phyloP scores from a whole-genome alignment of 2,329 filamentous ascomycete species.

The Hypoxylon sp. region DNA sequence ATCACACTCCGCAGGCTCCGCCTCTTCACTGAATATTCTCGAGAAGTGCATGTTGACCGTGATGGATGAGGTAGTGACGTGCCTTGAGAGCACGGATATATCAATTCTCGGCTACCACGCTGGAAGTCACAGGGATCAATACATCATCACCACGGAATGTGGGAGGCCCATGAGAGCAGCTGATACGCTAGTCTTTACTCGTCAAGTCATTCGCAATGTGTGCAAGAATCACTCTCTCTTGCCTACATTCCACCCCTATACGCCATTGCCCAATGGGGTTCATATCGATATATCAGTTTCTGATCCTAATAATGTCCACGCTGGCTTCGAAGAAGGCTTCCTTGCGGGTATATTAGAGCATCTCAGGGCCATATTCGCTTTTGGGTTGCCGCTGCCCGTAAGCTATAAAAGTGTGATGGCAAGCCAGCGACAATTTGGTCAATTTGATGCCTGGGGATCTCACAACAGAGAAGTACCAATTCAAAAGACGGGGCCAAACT shows the following conservation, averaged over 20 bases:
- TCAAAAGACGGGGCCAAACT: not conserved
- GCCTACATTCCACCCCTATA: not conserved
- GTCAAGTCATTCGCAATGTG: not conserved
- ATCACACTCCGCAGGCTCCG: not conserved
- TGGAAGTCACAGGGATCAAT: not conserved
- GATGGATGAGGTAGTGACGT: not conserved
- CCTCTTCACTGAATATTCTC: not conserved
- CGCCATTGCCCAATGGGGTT: not conserved
- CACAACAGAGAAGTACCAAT: not conserved
- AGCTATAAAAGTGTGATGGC: not conserved
- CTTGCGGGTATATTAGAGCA: not conserved
- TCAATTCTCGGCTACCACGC: not conserved
- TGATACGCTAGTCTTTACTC: not conserved
- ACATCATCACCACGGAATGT: not conserved
- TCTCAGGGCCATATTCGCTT: not conserved
- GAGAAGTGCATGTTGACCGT: not conserved
- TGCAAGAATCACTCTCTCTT: not conserved
- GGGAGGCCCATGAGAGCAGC: not conserved
- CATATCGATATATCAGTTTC: not conserved
- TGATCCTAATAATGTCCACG: not conserved
- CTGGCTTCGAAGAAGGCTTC: not conserved
- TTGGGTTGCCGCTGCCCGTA: not conserved
- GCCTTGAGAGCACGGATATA: not conserved
- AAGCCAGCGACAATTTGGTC: not conserved
- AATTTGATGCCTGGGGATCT: not conserved